A percentile compares a stretch with the other conserved stretches of the same genome.
These are phyloP conservation scores for Neofusicoccum sp. DNA, from an alignment of 2,329 filamentous ascomycete species.

Conservation along the genomic window DNA sequence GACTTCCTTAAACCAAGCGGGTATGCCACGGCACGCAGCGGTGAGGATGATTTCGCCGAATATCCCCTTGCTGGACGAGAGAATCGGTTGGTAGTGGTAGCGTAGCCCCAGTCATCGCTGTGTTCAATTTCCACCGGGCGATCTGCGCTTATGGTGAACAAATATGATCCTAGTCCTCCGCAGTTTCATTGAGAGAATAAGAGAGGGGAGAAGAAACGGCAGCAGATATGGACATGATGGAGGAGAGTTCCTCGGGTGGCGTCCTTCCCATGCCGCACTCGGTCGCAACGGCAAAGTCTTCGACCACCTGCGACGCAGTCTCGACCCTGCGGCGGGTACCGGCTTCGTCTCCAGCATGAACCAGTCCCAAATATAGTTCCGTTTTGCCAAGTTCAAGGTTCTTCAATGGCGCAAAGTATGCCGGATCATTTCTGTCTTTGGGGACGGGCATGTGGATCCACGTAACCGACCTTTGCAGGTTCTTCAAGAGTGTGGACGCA, in stretches of 20 bases:
- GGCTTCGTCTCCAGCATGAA: slow-evolving; percentile 14
- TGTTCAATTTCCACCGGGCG: no score
- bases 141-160: no score
- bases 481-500: slow-evolving; percentile 32
- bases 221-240: slow-evolving; percentile 24
- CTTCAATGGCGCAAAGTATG: slow-evolving; percentile 16
- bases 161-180: background rate
- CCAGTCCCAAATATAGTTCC: slow-evolving; percentile 17
- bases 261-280: slow-evolving; percentile 37
- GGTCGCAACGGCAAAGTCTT: slow-evolving; percentile 9
- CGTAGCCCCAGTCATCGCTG: no score
- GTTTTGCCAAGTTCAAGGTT: background rate
- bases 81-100: no score
- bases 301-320: slow-evolving; percentile 1
- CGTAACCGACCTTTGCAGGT: slow-evolving; percentile 32
- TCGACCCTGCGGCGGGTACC: slow-evolving; percentile 16
- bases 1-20: no score
- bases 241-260: slow-evolving; percentile 29
- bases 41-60: no score
- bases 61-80: no score
- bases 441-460: slow-evolving; percentile 44
- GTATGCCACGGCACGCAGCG: no score
- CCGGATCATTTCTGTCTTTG: slow-evolving; percentile 13
- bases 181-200: background rate
- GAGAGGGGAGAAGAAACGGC: slow-evolving; percentile 2